Evolutionary conservation across 2,329 filamentous ascomycete species (phyloP).

Genomic region (Sphaceloma murrayae): DNA sequence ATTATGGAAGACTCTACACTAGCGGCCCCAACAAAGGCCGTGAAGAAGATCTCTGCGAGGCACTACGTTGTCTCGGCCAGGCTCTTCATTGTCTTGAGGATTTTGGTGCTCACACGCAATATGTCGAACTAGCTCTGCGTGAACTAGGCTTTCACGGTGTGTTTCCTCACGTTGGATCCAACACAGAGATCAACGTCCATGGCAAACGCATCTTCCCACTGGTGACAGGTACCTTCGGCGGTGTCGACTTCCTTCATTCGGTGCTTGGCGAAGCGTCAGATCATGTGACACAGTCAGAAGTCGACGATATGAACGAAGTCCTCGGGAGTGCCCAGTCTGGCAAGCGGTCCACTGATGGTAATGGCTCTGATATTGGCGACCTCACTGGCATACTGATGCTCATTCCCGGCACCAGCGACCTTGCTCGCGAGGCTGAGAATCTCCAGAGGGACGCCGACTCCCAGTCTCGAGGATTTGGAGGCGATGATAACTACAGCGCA

Average conservation of each 20-base stretch:
- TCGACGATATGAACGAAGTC: constrained; percentile 63
- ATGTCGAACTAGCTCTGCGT: constrained; percentile 76
- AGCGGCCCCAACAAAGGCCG: constrained; percentile 46
- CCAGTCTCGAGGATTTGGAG: constrained; percentile 41
- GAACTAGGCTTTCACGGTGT: constrained; percentile 72
- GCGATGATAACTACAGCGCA: constrained; percentile 28
- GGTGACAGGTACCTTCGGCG: constrained; percentile 86
- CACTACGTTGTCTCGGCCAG: constrained; percentile 75
- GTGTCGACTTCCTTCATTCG: constrained; percentile 87
- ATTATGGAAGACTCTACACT: constrained; percentile 68
- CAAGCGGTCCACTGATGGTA: constrained; percentile 25
- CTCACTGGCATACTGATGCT: constrained; percentile 65
- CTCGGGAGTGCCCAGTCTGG: constrained; percentile 16
- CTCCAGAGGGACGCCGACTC: constrained; percentile 41
- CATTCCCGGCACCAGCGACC: constrained; percentile 51
- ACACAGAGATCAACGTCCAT: constrained; percentile 59
- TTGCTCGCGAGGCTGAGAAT: constrained; percentile 38
- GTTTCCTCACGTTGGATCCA: constrained; percentile 77
- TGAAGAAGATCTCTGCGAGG: constrained; percentile 75
- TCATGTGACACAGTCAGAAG: constrained; percentile 83
- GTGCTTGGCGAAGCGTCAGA: constrained; percentile 73
- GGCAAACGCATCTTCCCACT: constrained; percentile 71
- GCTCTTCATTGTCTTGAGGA: constrained; percentile 87
- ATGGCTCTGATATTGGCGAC: constrained; percentile 27
- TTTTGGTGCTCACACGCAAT: constrained; percentile 90